These are phyloP conservation scores for Tetratostichococcus sp. DNA, from an alignment of 139 green algal genomes.

Conservation along the genomic window DNA sequence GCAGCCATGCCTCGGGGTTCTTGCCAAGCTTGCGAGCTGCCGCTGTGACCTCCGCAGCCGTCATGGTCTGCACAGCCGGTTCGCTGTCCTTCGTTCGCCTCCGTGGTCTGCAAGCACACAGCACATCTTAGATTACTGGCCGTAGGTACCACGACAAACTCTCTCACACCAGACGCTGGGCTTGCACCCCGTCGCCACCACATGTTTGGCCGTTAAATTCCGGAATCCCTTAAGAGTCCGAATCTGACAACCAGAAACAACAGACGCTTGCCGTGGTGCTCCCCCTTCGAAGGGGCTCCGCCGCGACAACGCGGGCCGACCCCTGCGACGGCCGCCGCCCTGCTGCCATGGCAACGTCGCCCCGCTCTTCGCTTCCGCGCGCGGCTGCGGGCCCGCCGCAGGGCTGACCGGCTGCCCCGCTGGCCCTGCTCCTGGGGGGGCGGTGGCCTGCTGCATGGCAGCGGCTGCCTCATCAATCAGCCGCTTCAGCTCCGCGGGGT, in stretches of 20 bases:
- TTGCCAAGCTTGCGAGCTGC: not conserved
- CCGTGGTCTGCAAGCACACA: not conserved
- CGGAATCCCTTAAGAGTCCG: no score
- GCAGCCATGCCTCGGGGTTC: not conserved
- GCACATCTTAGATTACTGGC: no score
- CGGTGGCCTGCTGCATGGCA: not conserved
- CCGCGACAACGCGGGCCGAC: no score
- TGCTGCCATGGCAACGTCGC: not conserved
- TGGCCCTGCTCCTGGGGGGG: no score
- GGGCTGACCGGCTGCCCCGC: no score
- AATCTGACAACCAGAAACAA: no score
- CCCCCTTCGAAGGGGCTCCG: not conserved
- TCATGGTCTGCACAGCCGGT: not conserved
- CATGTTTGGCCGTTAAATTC: no score
- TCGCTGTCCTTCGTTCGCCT: not conserved
- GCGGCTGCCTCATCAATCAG: not conserved
- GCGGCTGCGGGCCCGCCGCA: no score
- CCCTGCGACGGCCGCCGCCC: no score
- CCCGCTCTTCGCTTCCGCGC: no score
- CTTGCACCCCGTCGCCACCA: no score
- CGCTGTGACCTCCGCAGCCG: not conserved
- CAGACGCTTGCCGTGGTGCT: not conserved
- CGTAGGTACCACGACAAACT: not conserved
- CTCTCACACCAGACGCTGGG: no score
- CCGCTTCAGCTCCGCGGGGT: not conserved